Base-by-base conservation (phyloP, 345 rosid genomes). In the Capsella bursapastoris region DNA sequence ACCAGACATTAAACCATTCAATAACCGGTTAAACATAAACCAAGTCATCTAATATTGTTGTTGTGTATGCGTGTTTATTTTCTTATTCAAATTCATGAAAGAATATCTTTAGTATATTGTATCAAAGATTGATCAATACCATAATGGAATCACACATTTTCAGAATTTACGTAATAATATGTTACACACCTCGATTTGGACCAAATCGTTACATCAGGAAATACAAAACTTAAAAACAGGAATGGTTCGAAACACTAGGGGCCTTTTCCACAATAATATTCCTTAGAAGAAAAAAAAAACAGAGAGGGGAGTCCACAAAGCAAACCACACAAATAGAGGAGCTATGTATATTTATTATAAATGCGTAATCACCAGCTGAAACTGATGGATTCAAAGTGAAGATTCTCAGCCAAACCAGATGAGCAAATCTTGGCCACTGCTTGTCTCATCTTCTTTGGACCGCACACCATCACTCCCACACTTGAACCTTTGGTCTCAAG, bases 381-480 rank as follows among this genome's bases (percentile, higher is more conserved):
- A 80, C 92, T 89, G 78, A 94, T 86, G 31, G 92, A 88, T 79
- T 95, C 89, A 40, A 86, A 92, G 34, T 88, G 89, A 78, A 89
- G 66, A 74, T 86, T 88, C 50, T 82, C 78, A 29, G 84, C 84
- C 71, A 81, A 69, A 27, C 88, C 85, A 41, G 90, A 84, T 3
- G 90, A 84, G 74, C 97, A 89, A 12, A 90, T 81, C 50, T 38
- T 62, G 0, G 95, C 98, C 28, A 80, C 90, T 13, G 87, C 81
- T 34, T 87, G 89, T 65, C 87, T 89, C 96, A 87, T 81, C 80
- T 79, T 83, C 83, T 67, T 84, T 0, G 97, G 97, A 8, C 99
- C 99, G 50, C 91, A 82, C 51, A 78, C 96, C 65, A 90, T 71
- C 40, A 89, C 96, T 64, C 97, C 97, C 13, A 84, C 85, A 41